These are phyloP conservation scores for Lipomyces orientalis DNA, from an alignment of 805 yeast species.

Conservation along the genomic window DNA sequence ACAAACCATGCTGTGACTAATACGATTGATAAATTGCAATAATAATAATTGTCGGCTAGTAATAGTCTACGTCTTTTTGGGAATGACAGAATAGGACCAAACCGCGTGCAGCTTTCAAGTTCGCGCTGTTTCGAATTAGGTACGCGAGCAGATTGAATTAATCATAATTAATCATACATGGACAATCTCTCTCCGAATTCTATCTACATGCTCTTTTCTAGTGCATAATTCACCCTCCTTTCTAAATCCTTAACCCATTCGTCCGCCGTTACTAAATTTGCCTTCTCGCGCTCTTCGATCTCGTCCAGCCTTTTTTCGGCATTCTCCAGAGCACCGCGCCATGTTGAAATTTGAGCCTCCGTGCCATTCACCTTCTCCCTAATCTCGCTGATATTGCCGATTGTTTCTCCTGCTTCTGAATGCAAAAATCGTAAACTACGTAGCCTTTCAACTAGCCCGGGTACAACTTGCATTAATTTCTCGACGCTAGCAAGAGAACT, in stretches of 20 bases:
- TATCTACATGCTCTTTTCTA: not conserved
- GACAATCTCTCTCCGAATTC: not conserved
- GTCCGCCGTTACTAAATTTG: constrained; percentile 22
- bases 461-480: constrained; percentile 18
- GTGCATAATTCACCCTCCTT: not conserved
- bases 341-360: constrained; percentile 14
- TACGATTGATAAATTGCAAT: not conserved
- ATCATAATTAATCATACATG: not conserved
- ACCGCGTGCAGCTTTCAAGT: not conserved
- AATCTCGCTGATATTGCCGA: constrained; percentile 18
- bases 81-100: not conserved
- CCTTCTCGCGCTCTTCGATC: constrained; percentile 29
- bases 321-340: constrained; percentile 23
- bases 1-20: not conserved
- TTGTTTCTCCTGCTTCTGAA: constrained; percentile 27
- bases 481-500: constrained; percentile 21
- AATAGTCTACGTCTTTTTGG: not conserved
- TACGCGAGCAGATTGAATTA: not conserved
- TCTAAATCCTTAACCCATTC: constrained; percentile 28
- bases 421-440: constrained; percentile 25
- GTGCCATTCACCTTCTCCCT: constrained; percentile 3
- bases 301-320: constrained; percentile 22
- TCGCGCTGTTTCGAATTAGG: not conserved
- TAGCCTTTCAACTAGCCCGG: constrained; percentile 27
- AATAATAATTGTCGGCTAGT: too few species aligned